Evolutionary conservation across 2,329 filamentous ascomycete genomes (phyloP).

Genomic region (Colletotrichum sp.): DNA sequence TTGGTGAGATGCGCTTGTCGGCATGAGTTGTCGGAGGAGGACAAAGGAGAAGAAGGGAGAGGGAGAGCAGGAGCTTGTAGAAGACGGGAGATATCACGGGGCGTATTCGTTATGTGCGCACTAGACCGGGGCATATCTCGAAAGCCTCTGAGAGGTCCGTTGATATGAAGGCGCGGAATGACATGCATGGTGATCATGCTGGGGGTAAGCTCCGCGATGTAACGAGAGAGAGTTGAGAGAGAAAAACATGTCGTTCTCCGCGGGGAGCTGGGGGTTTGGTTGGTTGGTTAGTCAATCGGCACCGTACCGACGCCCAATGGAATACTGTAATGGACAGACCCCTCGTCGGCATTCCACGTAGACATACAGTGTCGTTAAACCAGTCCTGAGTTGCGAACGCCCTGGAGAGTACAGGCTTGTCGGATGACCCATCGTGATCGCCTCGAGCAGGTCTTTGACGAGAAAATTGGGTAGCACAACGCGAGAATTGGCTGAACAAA

Average conservation of each 20-base stretch:
- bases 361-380: background rate
- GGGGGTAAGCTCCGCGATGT: background rate
- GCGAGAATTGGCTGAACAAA: background rate
- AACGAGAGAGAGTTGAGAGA: background rate
- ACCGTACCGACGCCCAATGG: background rate
- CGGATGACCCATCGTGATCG: slow-evolving; percentile 7
- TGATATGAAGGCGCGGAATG: background rate
- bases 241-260: background rate
- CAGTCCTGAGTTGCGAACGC: background rate
- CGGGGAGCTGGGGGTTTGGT: background rate
- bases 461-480: slow-evolving; percentile 4
- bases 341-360: background rate
- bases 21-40: background rate
- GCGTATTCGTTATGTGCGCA: background rate
- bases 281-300: background rate
- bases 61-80: background rate
- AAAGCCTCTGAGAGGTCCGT: background rate
- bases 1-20: background rate
- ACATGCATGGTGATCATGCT: slow-evolving; percentile 8
- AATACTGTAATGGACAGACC: background rate
- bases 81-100: background rate
- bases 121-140: background rate
- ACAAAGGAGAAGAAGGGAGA: background rate
- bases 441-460: background rate
- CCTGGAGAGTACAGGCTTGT: slow-evolving; percentile 7